These are phyloP conservation scores for Carallia pectinifolia DNA, from an alignment of 345 rosid species.

Conservation along the genomic window DNA sequence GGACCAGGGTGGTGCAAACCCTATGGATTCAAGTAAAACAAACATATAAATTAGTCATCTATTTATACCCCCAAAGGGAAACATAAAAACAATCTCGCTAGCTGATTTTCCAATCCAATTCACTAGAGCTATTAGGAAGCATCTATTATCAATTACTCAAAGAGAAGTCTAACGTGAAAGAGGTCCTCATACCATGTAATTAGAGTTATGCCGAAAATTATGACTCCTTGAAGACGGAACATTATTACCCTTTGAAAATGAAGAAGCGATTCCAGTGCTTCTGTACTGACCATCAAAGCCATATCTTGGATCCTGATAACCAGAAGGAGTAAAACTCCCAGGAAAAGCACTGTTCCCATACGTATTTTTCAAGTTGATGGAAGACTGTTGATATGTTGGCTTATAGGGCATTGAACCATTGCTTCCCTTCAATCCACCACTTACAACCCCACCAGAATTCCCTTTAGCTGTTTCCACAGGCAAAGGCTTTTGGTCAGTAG, in stretches of 20 bases:
- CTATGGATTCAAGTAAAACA: conserved; percentile 26
- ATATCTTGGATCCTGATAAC: conserved; percentile 66
- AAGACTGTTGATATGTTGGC: conserved; percentile 46
- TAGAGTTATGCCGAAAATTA: conserved; percentile 55
- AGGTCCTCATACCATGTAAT: conserved; percentile 44
- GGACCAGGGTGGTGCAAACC: conserved; percentile 59
- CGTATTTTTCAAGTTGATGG: conserved; percentile 45
- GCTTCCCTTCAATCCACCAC: conserved; percentile 51
- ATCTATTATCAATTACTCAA: neutral
- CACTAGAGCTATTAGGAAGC: neutral
- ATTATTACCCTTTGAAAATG: conserved; percentile 49
- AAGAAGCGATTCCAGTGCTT: conserved; percentile 43
- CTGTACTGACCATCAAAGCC: conserved; percentile 59
- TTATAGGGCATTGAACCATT: conserved; percentile 54
- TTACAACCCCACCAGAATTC: conserved; percentile 41
- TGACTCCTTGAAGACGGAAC: conserved; percentile 59
- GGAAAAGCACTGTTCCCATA: conserved; percentile 54
- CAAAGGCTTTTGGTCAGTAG: conserved; percentile 57
- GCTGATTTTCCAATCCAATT: no score
- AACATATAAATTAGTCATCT: neutral
- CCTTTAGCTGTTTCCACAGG: conserved; percentile 53
- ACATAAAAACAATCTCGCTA: no score
- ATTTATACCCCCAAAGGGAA: no score
- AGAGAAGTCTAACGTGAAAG: neutral
- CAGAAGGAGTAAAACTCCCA: conserved; percentile 47